Percentiles rank a stretch among this genome's conserved stretches.
Evolutionary conservation across 257 asterid genomes (phyloP).

Genomic region (Solanum medicagineum): DNA sequence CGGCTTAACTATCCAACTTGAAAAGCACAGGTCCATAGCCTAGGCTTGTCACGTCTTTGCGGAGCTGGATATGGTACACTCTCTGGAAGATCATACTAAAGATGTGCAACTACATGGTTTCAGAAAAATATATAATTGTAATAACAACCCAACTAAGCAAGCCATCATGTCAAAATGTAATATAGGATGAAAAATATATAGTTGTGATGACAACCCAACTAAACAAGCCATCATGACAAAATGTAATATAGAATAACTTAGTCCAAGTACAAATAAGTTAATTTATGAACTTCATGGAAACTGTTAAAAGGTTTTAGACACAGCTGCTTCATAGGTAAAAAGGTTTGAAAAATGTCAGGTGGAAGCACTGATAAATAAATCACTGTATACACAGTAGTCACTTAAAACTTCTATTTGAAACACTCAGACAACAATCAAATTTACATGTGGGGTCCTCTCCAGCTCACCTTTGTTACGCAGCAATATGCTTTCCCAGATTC

Average conservation of each 20-base stretch:
- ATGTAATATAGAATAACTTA: neutral
- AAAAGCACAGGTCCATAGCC: constrained; percentile 78
- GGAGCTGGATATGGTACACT: constrained; percentile 62
- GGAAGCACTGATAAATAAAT: neutral
- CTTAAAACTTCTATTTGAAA: neutral
- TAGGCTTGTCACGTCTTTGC: constrained; percentile 75
- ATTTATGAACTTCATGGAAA: neutral
- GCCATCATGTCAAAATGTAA: neutral
- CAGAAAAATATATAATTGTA: neutral
- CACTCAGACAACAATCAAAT: neutral
- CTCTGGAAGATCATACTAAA: constrained; percentile 19
- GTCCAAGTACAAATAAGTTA: neutral
- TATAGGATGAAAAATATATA: neutral
- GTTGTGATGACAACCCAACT: neutral
- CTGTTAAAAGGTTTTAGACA: neutral
- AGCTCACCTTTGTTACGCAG: constrained; percentile 60
- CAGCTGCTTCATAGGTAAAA: neutral
- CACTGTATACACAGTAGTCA: neutral
- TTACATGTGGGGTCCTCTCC: neutral
- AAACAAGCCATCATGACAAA: neutral
- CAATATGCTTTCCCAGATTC: constrained; percentile 50
- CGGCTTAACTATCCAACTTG: constrained; percentile 89
- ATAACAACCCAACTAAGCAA: neutral
- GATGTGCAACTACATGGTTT: neutral
- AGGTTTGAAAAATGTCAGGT: neutral